Evolutionary conservation across 345 rosid genomes (phyloP), one percentile per base, ranked within the genome.

Genomic region (Moricandia moricandioides): DNA sequence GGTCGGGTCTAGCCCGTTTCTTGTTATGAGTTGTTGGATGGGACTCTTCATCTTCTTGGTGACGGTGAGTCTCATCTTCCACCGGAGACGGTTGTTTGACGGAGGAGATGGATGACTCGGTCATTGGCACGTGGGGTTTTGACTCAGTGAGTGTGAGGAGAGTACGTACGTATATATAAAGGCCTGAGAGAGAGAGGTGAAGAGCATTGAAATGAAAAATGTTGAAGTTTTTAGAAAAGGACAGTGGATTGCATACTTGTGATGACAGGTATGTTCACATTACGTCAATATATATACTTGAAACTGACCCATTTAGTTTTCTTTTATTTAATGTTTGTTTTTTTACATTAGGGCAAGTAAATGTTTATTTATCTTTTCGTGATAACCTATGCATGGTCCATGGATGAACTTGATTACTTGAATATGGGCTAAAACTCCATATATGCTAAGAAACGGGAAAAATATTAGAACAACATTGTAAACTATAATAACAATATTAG

Each of bases 1-100:
- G 92, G 69, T 60, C 75, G 68, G 80, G 69, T 67, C 83, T 62
- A 30, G 40, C 70, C n/a, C 82, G 69, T 76, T 81, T 84, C 69
- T 76, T 78, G 75, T 8, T 71, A 21, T 30, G 65, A 14, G 21
- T 70, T 37, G 75, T 7, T 43, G 27, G 52, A 40, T 69, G 72
- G n/a, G 69, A 1, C 6, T 59, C 47, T 64, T 60, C 21, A 4
- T 49, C 4, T 49, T 47, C 18, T n/a, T 2, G 54, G 18, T 47
- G 54, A 4, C 2, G 54, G 1, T 47, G 54, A n/a, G 17, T 14
- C 4, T 61, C 30, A 13, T 69, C 69, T 34, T 62, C 70, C 27
- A 54, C 33, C 30, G 59, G 77, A 71, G 77, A 49, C 2, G 77
- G 54, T 18, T 4, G 73, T 39, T 69, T 62, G n/a, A 76, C 59